Evolutionary conservation across 257 asterid species (phyloP), one percentile per base, ranked within the genome.

Genomic region (Scutellaria barbata): DNA sequence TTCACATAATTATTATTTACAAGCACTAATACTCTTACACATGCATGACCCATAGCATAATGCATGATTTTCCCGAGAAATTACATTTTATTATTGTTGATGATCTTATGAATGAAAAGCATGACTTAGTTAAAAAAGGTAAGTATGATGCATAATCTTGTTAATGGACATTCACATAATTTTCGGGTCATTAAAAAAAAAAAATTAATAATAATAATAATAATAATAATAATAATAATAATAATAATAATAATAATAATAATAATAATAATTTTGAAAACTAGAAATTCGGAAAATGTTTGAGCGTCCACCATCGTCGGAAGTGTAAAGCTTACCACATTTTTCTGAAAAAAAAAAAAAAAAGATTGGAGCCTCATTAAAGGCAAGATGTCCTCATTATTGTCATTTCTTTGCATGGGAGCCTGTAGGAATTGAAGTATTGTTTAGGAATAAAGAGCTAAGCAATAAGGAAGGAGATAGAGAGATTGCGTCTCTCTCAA

Each of bases 401-500:
- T 48, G 61, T 42, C 53, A 61, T 47, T 35, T 53, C 30, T 17
- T 11, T 50, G 66, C 80, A 69, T 83, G 80, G 76, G 41, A 42
- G 67, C 73, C 69, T 74, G 57, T 58, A 40, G 25, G 51, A 63
- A 30, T 30, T 17, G 51, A 20, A 45, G 12, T 7, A 6, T 10
- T 1, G 55, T n/a, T 65, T 37, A 14, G 14, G 11, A 30, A 39
- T 6, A 12, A 37, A 8, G 20, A 16, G 0, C 14, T 17, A 13
- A 73, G 51, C 65, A 17, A 30, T 37, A 53, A 43, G 77, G 80
- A 57, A 70, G 59, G 77, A 73, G 79, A 78, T 42, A 66, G 81
- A 70, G 80, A 61, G 55, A 63, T 42, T 42, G 5, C 16, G 33
- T 2, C 48, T 7, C 84, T 83, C 89, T 74, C 82, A 43, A 56